phyloP scores from a whole-genome alignment of 805 yeast genomes.

The Saccharomycodes ludwigii region DNA sequence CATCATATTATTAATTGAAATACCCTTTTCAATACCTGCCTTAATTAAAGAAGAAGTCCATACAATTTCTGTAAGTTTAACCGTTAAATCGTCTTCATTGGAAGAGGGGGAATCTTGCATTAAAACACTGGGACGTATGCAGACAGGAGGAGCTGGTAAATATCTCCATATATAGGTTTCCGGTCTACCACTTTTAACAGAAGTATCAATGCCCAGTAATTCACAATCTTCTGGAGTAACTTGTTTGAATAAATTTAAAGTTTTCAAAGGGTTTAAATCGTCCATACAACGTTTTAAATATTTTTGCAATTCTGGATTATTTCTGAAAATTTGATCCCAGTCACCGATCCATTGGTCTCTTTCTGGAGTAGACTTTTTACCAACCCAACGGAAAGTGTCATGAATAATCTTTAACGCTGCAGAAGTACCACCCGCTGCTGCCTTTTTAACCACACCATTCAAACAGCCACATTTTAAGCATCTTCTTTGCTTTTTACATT shows the following conservation, averaged over 20 bases:
- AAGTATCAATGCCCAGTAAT: constrained; percentile 78
- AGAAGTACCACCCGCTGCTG: constrained; percentile 81
- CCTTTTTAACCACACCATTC: constrained; percentile 95
- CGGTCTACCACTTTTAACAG: constrained; percentile 74
- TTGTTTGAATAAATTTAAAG: constrained; percentile 75
- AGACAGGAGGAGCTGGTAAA: constrained; percentile 97
- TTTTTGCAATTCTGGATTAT: constrained; percentile 81
- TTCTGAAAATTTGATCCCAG: constrained; percentile 57
- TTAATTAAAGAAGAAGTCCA: constrained; percentile 92
- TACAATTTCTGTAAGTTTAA: constrained; percentile 88
- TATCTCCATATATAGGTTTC: constrained; percentile 96
- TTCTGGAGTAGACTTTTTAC: constrained; percentile 79
- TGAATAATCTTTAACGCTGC: constrained; percentile 93
- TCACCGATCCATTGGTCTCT: constrained; percentile 80
- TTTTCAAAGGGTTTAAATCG: constrained; percentile 87
- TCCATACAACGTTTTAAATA: constrained; percentile 81
- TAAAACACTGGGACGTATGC: constrained; percentile 93
- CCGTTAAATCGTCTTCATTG: constrained; percentile 95
- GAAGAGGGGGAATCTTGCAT: constrained; percentile 83
- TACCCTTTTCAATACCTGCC: constrained; percentile 92
- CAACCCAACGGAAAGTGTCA: constrained; percentile 91
- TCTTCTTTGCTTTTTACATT: constrained; percentile 89
- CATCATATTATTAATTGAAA: constrained; percentile 85
- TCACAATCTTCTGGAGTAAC: constrained; percentile 84
- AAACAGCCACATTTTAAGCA: constrained; percentile 79